These are phyloP conservation scores for Pythium dissotocum DNA, from an alignment of 352 stramenopile species.

Conservation along the genomic window DNA sequence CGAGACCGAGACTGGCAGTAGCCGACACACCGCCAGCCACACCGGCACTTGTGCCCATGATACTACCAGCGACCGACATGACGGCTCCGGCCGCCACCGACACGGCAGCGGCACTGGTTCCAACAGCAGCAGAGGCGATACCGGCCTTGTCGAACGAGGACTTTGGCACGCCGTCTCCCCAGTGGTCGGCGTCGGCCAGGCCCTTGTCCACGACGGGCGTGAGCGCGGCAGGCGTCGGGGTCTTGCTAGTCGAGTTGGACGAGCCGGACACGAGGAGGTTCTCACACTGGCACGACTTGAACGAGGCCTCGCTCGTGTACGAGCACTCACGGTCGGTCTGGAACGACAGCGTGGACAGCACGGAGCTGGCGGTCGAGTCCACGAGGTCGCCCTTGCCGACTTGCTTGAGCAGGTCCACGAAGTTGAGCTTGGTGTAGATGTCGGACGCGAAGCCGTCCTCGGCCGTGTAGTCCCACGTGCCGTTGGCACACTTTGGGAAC, in stretches of 20 bases:
- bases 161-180: constrained; percentile 58
- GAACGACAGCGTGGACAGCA: constrained; percentile 49
- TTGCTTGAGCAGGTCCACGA: constrained; percentile 56
- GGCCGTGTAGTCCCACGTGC: constrained; percentile 74
- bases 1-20: constrained; percentile 63
- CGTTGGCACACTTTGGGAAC: constrained; percentile 73
- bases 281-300: constrained; percentile 60
- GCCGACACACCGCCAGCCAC: constrained; percentile 59
- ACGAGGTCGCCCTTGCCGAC: constrained; percentile 39
- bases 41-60: constrained; percentile 57
- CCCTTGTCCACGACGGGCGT: constrained; percentile 47
- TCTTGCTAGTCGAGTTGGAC: constrained; percentile 16
- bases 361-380: constrained; percentile 37
- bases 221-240: constrained; percentile 18
- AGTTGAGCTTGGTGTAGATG: constrained; percentile 72
- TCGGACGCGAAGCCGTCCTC: constrained; percentile 64
- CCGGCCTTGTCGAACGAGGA: constrained; percentile 67
- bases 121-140: constrained; percentile 54
- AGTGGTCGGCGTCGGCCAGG: constrained; percentile 63
- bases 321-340: constrained; percentile 49
- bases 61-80: constrained; percentile 61
- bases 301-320: constrained; percentile 60
- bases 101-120: constrained; percentile 55
- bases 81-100: constrained; percentile 59
- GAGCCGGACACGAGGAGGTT: constrained; percentile 32